These are phyloP conservation scores for Dianthus caryophyllus DNA, from an alignment of 148 eudicot genomes.

Conservation along the genomic window DNA sequence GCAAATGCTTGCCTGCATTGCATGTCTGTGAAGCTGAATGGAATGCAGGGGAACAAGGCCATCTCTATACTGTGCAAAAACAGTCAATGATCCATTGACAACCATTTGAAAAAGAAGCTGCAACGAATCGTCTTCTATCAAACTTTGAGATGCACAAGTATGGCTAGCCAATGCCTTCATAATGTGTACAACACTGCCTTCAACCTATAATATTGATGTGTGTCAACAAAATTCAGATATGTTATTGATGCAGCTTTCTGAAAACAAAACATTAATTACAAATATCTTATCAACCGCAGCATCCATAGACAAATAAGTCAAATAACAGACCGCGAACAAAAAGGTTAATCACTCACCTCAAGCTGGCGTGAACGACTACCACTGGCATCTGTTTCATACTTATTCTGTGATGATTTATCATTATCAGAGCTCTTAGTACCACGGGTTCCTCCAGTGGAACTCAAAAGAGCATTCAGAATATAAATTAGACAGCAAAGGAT, in stretches of 20 bases:
- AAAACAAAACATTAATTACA: background rate
- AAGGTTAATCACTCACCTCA: constrained; percentile 51
- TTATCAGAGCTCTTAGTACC: constrained; percentile 30
- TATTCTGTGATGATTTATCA: constrained; percentile 22
- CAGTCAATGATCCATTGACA: constrained; percentile 88
- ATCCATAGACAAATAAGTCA: background rate
- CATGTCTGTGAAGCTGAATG: constrained; percentile 98
- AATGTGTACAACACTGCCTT: constrained; percentile 91
- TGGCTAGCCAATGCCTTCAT: constrained; percentile 98
- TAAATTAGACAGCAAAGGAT: constrained; percentile 88
- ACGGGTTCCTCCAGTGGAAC: constrained; percentile 43
- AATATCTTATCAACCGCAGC: background rate
- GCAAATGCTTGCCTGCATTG: constrained; percentile 72
- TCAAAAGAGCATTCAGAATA: constrained; percentile 83
- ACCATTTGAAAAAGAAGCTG: constrained; percentile 90
- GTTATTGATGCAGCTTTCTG: background rate
- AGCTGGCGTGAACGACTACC: constrained; percentile 49
- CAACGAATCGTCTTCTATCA: constrained; percentile 90
- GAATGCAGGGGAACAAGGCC: constrained; percentile 88
- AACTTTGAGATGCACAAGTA: constrained; percentile 93
- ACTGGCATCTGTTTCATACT: constrained; percentile 32
- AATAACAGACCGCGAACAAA: background rate
- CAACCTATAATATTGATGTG: constrained; percentile 51
- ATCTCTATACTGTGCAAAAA: constrained; percentile 68
- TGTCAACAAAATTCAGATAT: background rate